Evolutionary conservation across 2,329 filamentous ascomycete species (phyloP).

Genomic region (Fusarium brachygibbosum): DNA sequence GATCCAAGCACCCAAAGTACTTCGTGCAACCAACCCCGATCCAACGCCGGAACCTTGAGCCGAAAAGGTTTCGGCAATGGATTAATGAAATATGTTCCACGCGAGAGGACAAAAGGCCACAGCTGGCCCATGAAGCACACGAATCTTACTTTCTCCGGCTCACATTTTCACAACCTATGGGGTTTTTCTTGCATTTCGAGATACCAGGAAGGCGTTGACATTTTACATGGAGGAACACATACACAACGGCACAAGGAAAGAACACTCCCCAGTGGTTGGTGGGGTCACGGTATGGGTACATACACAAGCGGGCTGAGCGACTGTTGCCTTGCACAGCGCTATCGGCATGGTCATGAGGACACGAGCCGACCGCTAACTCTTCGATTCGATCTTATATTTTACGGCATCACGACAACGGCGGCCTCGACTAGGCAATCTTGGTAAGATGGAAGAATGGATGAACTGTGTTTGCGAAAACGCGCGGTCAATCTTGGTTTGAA

Average conservation of each 20-base stretch:
- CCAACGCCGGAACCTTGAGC: slow-evolving; percentile 52
- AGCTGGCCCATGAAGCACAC: slow-evolving; percentile 52
- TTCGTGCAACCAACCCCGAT: slow-evolving; percentile 75
- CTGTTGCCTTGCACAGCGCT: slow-evolving; percentile 34
- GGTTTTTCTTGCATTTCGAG: slow-evolving; percentile 53
- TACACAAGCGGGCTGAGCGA: slow-evolving; percentile 32
- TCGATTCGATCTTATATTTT: slow-evolving; percentile 41
- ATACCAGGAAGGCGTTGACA: slow-evolving; percentile 58
- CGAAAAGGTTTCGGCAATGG: slow-evolving; percentile 11
- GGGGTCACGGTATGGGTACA: slow-evolving; percentile 40
- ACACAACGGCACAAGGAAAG: slow-evolving; percentile 40
- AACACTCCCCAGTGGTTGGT: slow-evolving; percentile 27
- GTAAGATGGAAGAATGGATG: slow-evolving; percentile 1
- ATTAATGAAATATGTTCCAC: slow-evolving; percentile 33
- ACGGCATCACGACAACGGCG: slow-evolving; percentile 38
- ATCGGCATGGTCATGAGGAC: slow-evolving; percentile 41
- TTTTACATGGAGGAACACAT: slow-evolving; percentile 44
- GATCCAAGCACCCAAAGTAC: slow-evolving; percentile 68
- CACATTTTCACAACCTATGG: slow-evolving; percentile 43
- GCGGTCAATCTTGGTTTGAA: slow-evolving; percentile 12
- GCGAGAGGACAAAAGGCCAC: slow-evolving; percentile 44
- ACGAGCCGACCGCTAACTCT: slow-evolving; percentile 39
- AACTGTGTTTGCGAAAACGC: slow-evolving; percentile 5
- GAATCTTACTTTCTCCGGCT: slow-evolving; percentile 48
- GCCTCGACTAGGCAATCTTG: slow-evolving; percentile 11